Evolutionary conservation across 1,139 yeast genomes (phyloP).

Genomic region (Sugiyamaella grinbergsii): DNA sequence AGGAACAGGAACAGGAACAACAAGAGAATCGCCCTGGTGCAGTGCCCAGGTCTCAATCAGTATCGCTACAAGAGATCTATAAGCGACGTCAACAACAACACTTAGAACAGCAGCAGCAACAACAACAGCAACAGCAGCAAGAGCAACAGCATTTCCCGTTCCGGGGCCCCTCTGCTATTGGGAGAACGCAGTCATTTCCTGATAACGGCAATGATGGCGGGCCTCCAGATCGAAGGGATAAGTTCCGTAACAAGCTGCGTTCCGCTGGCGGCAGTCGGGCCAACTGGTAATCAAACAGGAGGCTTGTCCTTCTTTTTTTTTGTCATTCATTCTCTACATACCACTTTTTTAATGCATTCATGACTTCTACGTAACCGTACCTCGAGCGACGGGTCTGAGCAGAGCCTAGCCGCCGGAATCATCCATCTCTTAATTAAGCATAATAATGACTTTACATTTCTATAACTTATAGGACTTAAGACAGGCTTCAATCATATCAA

Average conservation of each 20-base stretch:
- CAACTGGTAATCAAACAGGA: too few species aligned
- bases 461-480: constrained; percentile 8
- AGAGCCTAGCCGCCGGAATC: constrained; percentile 15
- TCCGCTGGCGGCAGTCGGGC: constrained; percentile 33
- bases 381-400: constrained; percentile 9
- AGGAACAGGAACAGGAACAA: background rate
- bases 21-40: background rate
- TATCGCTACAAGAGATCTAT: constrained; percentile 37
- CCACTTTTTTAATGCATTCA: background rate
- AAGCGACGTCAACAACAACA: constrained; percentile 31
- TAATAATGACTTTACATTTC: too few species aligned
- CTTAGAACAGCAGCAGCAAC: constrained; percentile 18
- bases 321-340: too few species aligned
- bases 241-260: constrained; percentile 33
- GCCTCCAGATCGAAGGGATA: constrained; percentile 26
- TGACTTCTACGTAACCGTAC: background rate
- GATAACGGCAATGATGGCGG: constrained; percentile 2
- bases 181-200: constrained; percentile 17
- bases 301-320: too few species aligned
- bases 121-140: constrained; percentile 1
- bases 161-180: constrained; percentile 18
- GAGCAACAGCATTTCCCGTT: constrained; percentile 16
- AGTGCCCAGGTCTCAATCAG: constrained; percentile 13
- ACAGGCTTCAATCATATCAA: constrained; percentile 57
- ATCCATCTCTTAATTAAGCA: too few species aligned